These are phyloP conservation scores for Verbena officinalis DNA, from an alignment of 257 asterid species.

Conservation along the genomic window DNA sequence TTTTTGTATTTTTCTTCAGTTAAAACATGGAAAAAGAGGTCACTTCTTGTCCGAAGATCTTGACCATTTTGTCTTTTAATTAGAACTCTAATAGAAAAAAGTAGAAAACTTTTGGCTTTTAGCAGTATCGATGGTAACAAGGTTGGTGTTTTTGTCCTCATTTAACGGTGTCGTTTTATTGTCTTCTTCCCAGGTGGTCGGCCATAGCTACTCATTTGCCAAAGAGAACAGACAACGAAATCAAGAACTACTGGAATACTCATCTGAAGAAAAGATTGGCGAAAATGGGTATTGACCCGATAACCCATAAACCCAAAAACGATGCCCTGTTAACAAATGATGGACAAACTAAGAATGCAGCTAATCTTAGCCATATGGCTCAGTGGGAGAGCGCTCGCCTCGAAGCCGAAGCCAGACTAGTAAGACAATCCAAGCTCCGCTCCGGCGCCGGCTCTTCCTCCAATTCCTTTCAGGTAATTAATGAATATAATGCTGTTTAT, in stretches of 20 bases:
- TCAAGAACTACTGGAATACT: constrained; percentile 88
- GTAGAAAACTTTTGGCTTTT: not conserved
- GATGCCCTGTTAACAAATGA: constrained; percentile 68
- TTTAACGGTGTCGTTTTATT: constrained; percentile 21
- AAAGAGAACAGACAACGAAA: constrained; percentile 84
- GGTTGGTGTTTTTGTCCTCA: constrained; percentile 25
- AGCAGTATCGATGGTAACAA: constrained; percentile 17
- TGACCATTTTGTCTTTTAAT: not conserved
- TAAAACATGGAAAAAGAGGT: constrained; percentile 18
- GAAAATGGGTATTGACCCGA: constrained; percentile 89
- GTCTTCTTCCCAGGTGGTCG: constrained; percentile 73
- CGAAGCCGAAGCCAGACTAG: constrained; percentile 89
- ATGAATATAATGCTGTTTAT: not conserved
- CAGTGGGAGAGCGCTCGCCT: constrained; percentile 99
- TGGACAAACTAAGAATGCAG: constrained; percentile 71
- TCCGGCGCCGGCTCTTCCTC: constrained; percentile 31
- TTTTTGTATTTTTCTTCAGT: constrained; percentile 11
- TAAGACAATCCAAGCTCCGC: constrained; percentile 69
- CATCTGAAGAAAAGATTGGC: constrained; percentile 79
- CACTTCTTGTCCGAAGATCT: not conserved
- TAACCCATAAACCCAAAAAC: constrained; percentile 81
- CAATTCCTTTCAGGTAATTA: constrained; percentile 21
- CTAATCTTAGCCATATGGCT: constrained; percentile 94
- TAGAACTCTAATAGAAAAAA: too few species aligned
- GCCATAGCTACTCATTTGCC: constrained; percentile 91